Percentiles rank a stretch among this genome's conserved stretches.
These are phyloP conservation scores for Eleusine coracana DNA, from an alignment of 176 grass and related monocot species.

Conservation along the genomic window DNA sequence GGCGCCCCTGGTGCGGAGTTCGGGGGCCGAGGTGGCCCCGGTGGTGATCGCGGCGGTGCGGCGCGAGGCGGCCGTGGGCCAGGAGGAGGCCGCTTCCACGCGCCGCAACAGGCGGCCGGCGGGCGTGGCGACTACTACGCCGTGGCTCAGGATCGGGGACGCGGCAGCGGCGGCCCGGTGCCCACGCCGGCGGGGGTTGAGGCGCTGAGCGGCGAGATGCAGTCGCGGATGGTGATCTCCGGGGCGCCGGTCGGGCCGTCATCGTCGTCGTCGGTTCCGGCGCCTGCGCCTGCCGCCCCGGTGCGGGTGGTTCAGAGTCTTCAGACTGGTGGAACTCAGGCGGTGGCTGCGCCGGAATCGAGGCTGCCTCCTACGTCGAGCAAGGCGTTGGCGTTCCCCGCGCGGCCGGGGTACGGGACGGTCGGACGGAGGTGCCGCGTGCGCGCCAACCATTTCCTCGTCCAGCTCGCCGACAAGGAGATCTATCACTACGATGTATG, in stretches of 20 bases:
- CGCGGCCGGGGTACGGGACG: conserved; percentile 45
- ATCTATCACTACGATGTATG: conserved; percentile 63
- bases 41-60: neutral
- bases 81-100: neutral
- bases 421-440: conserved; percentile 38
- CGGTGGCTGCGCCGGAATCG: neutral
- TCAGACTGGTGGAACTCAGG: neutral
- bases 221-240: neutral
- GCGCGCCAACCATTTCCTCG: conserved; percentile 66
- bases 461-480: conserved; percentile 39
- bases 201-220: conserved; percentile 9
- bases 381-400: conserved; percentile 37
- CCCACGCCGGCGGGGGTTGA: neutral
- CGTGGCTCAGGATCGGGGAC: neutral
- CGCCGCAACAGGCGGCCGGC: neutral
- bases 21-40: neutral
- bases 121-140: neutral
- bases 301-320: neutral
- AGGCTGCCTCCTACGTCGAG: conserved; percentile 41
- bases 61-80: neutral
- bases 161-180: neutral
- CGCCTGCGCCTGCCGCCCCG: neutral
- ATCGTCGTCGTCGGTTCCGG: neutral
- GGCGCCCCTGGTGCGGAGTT: no score
- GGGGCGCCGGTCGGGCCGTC: neutral